phyloP scores from a whole-genome alignment of 441 rosid genomes.

The Breynia disticha region DNA sequence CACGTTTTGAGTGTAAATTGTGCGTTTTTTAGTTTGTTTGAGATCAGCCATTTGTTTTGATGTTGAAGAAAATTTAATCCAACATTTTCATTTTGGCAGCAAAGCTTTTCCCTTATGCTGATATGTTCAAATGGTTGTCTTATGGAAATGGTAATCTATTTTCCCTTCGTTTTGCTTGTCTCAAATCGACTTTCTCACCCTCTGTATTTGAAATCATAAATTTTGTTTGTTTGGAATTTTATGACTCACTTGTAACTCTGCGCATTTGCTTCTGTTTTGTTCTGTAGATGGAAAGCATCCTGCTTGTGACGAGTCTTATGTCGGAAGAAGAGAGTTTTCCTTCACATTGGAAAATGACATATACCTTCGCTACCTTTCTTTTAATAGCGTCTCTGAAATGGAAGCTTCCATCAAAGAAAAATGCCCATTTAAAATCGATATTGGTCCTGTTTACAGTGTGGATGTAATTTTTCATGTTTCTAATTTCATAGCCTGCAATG shows the following conservation, averaged over 20 bases:
- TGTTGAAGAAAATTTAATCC: background rate
- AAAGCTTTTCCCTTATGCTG: constrained; percentile 54
- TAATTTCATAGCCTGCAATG: background rate
- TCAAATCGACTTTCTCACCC: too few species aligned
- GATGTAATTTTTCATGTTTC: constrained; percentile 31
- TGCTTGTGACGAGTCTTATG: constrained; percentile 66
- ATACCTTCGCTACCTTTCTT: constrained; percentile 66
- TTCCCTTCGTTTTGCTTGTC: background rate
- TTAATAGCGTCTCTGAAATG: constrained; percentile 43
- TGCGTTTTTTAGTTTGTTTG: background rate
- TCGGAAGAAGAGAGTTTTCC: constrained; percentile 78
- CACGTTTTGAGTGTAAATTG: background rate
- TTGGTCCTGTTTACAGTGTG: constrained; percentile 82
- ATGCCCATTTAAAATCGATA: constrained; percentile 78
- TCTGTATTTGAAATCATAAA: background rate
- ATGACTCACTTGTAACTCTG: background rate
- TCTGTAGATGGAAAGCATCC: constrained; percentile 89
- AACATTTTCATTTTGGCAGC: constrained; percentile 29
- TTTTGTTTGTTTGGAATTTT: background rate
- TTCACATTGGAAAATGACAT: constrained; percentile 71
- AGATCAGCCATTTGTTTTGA: background rate
- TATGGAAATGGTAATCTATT: constrained; percentile 49
- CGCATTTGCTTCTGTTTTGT: constrained; percentile 12
- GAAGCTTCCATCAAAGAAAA: constrained; percentile 53
- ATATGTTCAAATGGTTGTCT: constrained; percentile 61